Conservation (phyloP, 805 yeast genomes). For the Candida koratica region DNA sequence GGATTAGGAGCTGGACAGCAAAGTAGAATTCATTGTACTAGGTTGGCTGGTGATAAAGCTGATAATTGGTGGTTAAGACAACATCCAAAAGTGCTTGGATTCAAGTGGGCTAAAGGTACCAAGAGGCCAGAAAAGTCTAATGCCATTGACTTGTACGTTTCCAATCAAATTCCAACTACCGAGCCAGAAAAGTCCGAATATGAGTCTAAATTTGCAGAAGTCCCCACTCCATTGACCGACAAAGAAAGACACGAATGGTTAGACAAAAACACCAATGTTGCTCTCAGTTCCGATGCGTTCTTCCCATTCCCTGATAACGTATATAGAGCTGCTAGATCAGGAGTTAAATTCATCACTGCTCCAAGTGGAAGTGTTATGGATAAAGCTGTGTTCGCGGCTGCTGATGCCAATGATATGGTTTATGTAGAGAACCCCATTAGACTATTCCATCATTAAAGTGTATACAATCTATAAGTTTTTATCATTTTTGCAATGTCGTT, state of each 20-base stretch:
- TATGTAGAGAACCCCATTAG: constrained; percentile 97
- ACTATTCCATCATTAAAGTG: constrained; percentile 84
- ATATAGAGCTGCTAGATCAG: constrained; percentile 94
- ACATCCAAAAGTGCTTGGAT: constrained; percentile 87
- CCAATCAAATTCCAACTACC: constrained; percentile 82
- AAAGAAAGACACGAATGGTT: constrained; percentile 89
- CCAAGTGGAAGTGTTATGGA: constrained; percentile 98
- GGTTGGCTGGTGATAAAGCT: constrained; percentile 99
- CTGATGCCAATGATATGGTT: constrained; percentile 84
- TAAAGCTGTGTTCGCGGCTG: constrained; percentile 92
- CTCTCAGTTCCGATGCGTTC: constrained; percentile 95
- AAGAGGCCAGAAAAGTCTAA: constrained; percentile 98
- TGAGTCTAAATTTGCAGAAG: constrained; percentile 77
- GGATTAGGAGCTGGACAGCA: constrained; percentile 99
- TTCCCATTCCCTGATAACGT: constrained; percentile 99
- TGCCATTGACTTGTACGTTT: constrained; percentile 91
- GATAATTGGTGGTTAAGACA: constrained; percentile 99
- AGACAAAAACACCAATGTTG: constrained; percentile 73
- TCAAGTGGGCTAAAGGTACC: constrained; percentile 97
- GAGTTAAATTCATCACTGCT: constrained; percentile 94
- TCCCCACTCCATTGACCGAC: constrained; percentile 79
- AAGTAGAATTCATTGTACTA: constrained; percentile 97
- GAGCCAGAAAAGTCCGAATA: constrained; percentile 94
- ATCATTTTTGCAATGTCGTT: too few species aligned
- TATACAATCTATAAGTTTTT: too few species aligned